phyloP scores from a whole-genome alignment of 805 yeast genomes.

The Lipomyces orientalis region DNA sequence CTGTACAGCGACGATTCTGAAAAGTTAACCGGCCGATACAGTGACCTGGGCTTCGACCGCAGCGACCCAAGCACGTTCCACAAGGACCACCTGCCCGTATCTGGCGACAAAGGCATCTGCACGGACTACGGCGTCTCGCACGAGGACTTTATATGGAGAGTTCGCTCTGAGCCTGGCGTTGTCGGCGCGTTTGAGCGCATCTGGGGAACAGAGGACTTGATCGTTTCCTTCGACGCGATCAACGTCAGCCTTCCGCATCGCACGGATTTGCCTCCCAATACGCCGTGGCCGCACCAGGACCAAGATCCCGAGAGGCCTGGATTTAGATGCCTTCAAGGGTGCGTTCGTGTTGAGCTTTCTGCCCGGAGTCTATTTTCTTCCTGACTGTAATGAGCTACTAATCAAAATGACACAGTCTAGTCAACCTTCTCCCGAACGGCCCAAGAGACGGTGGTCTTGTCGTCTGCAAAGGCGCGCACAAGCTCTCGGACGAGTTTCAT shows the following conservation, averaged over 20 bases:
- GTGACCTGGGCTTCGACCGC: constrained; percentile 26
- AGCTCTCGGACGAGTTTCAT: constrained; percentile 23
- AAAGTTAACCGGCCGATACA: not conserved
- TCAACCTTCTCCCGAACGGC: constrained; percentile 29
- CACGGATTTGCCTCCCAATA: constrained; percentile 19
- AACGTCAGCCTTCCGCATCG: constrained; percentile 22
- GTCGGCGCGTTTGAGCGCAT: constrained; percentile 20
- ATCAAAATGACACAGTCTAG: constrained; percentile 7
- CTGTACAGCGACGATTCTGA: not conserved
- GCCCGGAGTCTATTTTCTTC: not conserved
- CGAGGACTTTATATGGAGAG: constrained; percentile 27
- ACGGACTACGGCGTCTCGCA: constrained; percentile 19
- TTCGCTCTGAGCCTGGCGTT: constrained; percentile 29
- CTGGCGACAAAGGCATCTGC: constrained; percentile 14
- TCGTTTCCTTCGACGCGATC: constrained; percentile 30
- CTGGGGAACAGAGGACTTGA: constrained; percentile 22
- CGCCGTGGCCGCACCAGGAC: constrained; percentile 31
- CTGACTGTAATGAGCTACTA: no score
- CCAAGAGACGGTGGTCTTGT: constrained; percentile 29
- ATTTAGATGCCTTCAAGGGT: constrained; percentile 27
- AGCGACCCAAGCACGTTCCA: constrained; percentile 22
- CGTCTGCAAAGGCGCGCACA: constrained; percentile 24
- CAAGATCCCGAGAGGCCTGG: constrained; percentile 25
- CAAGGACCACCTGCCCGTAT: constrained; percentile 18
- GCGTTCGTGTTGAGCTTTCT: not conserved